Evolutionary conservation across 73 alveolate species (phyloP), one percentile per base, ranked within the genome.

Genomic region (Paramecium pentaurelia): DNA sequence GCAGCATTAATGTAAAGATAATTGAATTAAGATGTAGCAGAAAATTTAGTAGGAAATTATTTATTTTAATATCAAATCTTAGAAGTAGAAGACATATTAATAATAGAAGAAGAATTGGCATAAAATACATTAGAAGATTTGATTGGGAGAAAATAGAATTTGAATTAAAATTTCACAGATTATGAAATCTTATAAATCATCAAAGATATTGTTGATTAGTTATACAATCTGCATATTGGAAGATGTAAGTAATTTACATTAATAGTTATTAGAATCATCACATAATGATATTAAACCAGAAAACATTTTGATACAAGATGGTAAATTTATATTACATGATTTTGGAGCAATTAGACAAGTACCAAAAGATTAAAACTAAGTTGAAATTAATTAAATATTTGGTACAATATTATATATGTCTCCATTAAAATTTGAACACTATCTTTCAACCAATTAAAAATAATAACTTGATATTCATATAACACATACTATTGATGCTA

Each of bases 211-310:
- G 73, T 40, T 1, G 73, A 47, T 80, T 20, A 80, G 2, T 45
- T 80, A 80, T 80, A 44, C 18, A 80, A 25, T 12, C 38, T 80
- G 30, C 91, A 80, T 49, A 80, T 49, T 2, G 47, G 58, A 8
- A 49, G 91, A 80, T 18, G 91, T 54, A 54, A 54, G 6, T 8
- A 44, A 45, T 75, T 11, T 38, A 37, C 40, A 30, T 75, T 30
- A 38, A 14, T 75, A 34, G 6, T 0, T 54, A 16, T 37, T 75
- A 75, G 88, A 38, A 75, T 75, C 91, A 6, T 77, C 77, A 8
- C 91, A 80, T 20, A 80, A 80, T 47, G 91, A 80, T 44, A 80
- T 80, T 11, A 80, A 80, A 80, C 91, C 91, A 20, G 91, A 80
- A 22, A 80, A 80, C 49, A 80, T 80, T 28, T 45, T 80, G 45